Base-by-base conservation (phyloP, 2,329 filamentous ascomycete genomes). In the Tolypocladium ophioglossoides region DNA sequence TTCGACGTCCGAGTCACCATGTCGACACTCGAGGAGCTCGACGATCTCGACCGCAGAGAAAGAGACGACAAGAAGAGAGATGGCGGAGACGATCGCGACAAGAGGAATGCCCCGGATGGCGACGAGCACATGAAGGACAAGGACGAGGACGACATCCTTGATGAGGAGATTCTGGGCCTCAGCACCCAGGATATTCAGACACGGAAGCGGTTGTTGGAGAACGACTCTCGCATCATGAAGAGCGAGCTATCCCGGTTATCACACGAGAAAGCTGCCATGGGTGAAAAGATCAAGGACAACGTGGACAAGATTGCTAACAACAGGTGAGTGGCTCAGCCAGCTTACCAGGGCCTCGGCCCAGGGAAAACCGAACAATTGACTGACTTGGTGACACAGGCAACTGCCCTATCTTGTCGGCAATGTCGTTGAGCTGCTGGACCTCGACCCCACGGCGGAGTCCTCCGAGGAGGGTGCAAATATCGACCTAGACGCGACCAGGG, bases 261-360 rank as follows among this genome's bases (percentile, higher is more conserved):
- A 65, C 94, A 99, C 66, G 94, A 99, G 75, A 96, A 96, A 76
- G 84, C 87, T 51, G 86, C 89, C 50, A 99, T 99, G 94, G 85
- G 85, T 55, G 92, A 97, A 73, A 97, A 96, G 79, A 97, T 99
- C 73, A 97, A 96, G 80, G 94, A 99, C 70, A 99, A 99, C 68
- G 76, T 89, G 66, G 95, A 99, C 63, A 99, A 99, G 83, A 99
- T 99, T 66, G 91, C 95, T 62, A 97, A 99, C 75, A 99, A 99
- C 78, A 84, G 91, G 91, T 95, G 77, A 62, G 79, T 40, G 6
- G 32, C 18, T n/a, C 18, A 8, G 44, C 27, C 30, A 2, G 16
- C 24, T 11, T 8, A 4, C 27, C 18, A 2, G 10, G 5, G 27
- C 18, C 27, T 12, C 3, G 24, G 14, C 9, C 10, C 27, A 7